phyloP scores from a whole-genome alignment of 2,329 filamentous ascomycete species.

The Aureobasidium sp. region DNA sequence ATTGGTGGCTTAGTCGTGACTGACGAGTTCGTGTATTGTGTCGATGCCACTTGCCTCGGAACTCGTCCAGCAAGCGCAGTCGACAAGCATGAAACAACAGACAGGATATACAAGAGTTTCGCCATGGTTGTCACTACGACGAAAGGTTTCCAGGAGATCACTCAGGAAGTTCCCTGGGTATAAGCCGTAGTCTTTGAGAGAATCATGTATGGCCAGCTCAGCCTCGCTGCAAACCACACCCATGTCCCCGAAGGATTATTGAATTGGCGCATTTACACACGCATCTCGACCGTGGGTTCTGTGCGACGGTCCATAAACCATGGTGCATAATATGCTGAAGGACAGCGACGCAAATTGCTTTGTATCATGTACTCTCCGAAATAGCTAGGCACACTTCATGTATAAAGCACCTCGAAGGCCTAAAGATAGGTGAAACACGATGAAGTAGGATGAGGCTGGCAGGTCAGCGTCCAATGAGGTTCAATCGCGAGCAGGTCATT shows the following conservation, averaged over 20 bases:
- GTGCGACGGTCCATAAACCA: background rate
- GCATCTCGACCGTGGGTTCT: background rate
- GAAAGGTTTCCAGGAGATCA: background rate
- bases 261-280: background rate
- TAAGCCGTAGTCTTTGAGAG: background rate
- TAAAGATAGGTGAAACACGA: background rate
- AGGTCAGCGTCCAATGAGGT: background rate
- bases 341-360: background rate
- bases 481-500: background rate
- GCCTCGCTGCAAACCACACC: background rate
- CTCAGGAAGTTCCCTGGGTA: background rate
- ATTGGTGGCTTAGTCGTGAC: background rate
- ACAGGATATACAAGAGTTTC: background rate
- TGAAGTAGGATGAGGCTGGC: background rate
- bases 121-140: background rate
- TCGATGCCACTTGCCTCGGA: background rate
- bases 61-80: background rate
- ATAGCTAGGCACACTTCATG: background rate
- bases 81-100: background rate
- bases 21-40: background rate
- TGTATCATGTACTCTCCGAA: background rate
- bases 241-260: background rate
- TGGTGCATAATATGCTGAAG: background rate
- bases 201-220: background rate
- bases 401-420: background rate